phyloP scores from a whole-genome alignment of 1,284 basidiomycete species.

The Marasmius tenuissimus region DNA sequence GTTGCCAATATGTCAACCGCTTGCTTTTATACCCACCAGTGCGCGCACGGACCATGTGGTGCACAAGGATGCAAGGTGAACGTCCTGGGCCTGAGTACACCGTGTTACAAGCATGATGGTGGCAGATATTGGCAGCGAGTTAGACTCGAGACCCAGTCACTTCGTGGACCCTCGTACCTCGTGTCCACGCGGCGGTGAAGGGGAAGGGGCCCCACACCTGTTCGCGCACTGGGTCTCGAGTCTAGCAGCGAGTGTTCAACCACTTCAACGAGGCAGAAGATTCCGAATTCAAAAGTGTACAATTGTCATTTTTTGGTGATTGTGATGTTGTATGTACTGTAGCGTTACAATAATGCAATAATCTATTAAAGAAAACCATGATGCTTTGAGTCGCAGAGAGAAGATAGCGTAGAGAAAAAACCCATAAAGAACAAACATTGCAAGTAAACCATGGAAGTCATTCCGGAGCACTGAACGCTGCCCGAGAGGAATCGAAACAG shows the following conservation, averaged over 20 bases:
- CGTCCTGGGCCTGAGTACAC: background rate
- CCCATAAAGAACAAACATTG: background rate
- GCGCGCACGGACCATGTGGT: background rate
- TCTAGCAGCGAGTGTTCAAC: no score
- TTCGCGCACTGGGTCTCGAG: no score
- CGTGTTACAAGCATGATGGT: no score
- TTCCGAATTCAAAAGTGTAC: background rate
- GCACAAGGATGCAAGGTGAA: background rate
- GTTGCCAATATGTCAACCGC: background rate
- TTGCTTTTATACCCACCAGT: background rate
- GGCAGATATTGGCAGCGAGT: no score
- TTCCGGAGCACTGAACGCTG: background rate
- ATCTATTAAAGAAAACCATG: background rate
- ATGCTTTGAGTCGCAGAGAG: background rate
- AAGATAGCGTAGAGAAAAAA: background rate
- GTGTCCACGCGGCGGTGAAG: no score
- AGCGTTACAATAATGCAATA: background rate
- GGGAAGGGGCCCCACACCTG: no score
- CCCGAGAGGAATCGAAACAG: background rate
- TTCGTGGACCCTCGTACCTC: no score
- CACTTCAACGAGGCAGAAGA: background rate
- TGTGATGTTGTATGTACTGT: background rate
- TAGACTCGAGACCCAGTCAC: no score
- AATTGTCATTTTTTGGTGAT: background rate
- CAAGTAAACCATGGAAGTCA: background rate